These are phyloP conservation scores for Firmiana major DNA, from an alignment of 345 rosid species.

Conservation along the genomic window DNA sequence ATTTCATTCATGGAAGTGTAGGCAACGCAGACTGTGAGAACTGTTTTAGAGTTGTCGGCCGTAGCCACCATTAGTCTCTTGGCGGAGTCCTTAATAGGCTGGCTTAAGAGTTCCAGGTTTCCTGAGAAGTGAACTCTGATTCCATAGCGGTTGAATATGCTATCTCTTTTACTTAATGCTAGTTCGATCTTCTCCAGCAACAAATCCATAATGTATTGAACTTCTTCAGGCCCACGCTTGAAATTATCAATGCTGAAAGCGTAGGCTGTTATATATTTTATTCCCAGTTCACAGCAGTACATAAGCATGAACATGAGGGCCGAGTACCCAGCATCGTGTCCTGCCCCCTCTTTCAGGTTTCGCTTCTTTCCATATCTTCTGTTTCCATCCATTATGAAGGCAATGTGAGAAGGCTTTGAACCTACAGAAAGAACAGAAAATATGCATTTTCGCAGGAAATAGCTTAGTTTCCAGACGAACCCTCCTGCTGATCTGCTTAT, in stretches of 20 bases:
- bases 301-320: not conserved
- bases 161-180: conserved; percentile 21
- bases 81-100: not conserved
- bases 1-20: no score
- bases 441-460: not conserved
- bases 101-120: not conserved
- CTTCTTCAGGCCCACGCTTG: conserved; percentile 45
- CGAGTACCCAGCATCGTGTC: not conserved
- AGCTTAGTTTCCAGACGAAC: not conserved
- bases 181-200: conserved; percentile 39
- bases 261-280: conserved; percentile 39
- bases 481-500: not conserved
- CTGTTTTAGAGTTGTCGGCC: not conserved
- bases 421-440: not conserved
- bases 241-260: conserved; percentile 66
- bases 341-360: not conserved
- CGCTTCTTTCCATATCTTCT: not conserved
- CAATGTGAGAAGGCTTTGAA: not conserved
- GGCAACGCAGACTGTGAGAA: no score
- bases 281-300: conserved; percentile 30
- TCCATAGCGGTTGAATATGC: conserved; percentile 13
- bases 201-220: conserved; percentile 42
- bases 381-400: not conserved
- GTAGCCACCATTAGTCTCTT: not conserved
- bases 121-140: conserved; percentile 25